Base-by-base conservation (phyloP, 2,329 filamentous ascomycete species). In the Phialemoniopsis sp. region DNA sequence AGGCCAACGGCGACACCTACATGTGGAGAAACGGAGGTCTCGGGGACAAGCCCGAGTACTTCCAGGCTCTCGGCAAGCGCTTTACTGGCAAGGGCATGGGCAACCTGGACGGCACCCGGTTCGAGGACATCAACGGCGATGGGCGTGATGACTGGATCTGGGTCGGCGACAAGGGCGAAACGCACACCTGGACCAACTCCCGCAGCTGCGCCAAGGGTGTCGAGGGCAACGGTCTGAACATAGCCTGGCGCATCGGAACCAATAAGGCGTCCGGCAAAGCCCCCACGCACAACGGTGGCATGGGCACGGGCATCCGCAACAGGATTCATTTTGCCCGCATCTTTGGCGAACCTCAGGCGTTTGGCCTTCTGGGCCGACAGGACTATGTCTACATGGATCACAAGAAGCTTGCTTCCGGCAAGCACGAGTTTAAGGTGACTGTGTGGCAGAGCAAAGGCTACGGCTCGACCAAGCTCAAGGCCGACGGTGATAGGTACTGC, bases 401-500 rank as follows among this genome's bases (percentile, higher is more conserved):
- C 29, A 39, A 16, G 28, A 4, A 33, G 14, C 12, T 37, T 34
- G 4, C 42, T 53, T 26, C 30, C 10, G 29, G 29, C 29, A 30
- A 30, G n/a, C 29, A 30, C 29, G 10, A 45, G 10, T n/a, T n/a
- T n/a, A n/a, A n/a, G n/a, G n/a, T n/a, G n/a, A n/a, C n/a, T n/a
- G 34, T 47, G 9, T 49, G 51, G 42, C 39, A 49, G 33, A 56
- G 55, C 37, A 49, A 37, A 3, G 56, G 54, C 9, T 13, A 6
- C 2, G 55, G 50, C 37, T 48, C 44, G n/a, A 51, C 29, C 12
- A 42, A 48, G 14, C 36, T 47, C 8, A 49, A 48, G 41, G 54
- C 48, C 3, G 57, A 59, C 39, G 57, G 57, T 2, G 47, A 48
- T 16, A 39, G 43, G 13, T 59, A 56, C 38, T 55, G 54, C 42